Base-by-base conservation (phyloP, 2,329 filamentous ascomycete genomes). In the Eutypella sp. region DNA sequence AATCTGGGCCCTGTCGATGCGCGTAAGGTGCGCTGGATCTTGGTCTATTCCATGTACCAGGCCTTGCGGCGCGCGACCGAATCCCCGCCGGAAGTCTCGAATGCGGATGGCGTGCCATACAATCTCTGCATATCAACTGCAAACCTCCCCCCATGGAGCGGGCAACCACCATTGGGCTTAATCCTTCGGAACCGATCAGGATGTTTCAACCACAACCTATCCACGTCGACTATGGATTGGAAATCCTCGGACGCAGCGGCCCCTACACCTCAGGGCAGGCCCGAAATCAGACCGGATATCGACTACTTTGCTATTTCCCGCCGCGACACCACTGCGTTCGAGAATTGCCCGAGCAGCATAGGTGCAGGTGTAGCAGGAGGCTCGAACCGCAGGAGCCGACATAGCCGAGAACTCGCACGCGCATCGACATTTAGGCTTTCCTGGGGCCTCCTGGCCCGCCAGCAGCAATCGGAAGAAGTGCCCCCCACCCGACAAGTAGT, bases 11-110 rank as follows among this genome's bases (percentile, higher is more conserved):
- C 81, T 10, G 70, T 75, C 8, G 87, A 92, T 51, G 85, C 81
- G 1, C 80, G 88, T 34, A 91, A 89, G 63, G 78, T 90, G 15
- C 76, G 87, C 33, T 93, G 87, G 87, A 78, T 91, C 24, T 61
- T 91, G 29, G 75, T 92, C 6, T 92, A 92, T 57, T 76, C 81
- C 16, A 75, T 81, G 3, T 76, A 89, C 46, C 88, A 93, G 60
- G 83, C 82, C n/a, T 73, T 93, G 1, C 74, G 78, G 9, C 79
- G 79, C 44, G 81, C 82, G 31, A 84, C 80, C 1, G 69, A 76
- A 27, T 70, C 78, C 0, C 83, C 87, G 0, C 60, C 69, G 5
- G 80, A 87, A 55, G 81, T 88, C 23, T 71, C 72, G 15, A 78
- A 85, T 45, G 68, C 71, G 1, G 69, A 74, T 1, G 70, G 69